A percentile compares a stretch with the other conserved stretches of the same genome.
These are phyloP conservation scores for Suillus occidentalis DNA, from an alignment of 768 basidiomycete species.

Conservation along the genomic window DNA sequence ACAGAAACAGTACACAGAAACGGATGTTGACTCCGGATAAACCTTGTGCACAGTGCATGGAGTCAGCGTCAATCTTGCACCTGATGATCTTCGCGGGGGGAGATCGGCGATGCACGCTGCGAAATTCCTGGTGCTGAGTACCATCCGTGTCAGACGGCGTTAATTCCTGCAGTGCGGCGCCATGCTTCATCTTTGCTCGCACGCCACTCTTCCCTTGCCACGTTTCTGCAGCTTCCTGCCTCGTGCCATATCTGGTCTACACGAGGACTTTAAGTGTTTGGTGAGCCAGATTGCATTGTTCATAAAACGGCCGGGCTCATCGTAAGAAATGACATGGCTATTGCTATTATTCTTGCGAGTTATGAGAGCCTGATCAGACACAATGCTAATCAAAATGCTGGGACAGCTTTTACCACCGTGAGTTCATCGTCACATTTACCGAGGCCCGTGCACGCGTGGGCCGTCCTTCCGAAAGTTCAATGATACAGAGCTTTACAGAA, in stretches of 20 bases:
- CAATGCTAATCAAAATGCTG: neutral
- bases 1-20: neutral
- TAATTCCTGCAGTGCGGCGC: neutral
- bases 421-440: neutral
- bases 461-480: neutral
- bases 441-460: neutral
- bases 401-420: neutral
- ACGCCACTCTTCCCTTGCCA: slow-evolving; percentile 10
- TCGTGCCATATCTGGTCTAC: slow-evolving; percentile 14
- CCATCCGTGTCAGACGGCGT: neutral
- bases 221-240: slow-evolving; percentile 11
- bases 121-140: neutral
- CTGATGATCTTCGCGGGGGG: neutral
- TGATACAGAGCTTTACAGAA: neutral
- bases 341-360: neutral
- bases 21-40: neutral
- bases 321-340: neutral
- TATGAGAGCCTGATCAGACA: neutral
- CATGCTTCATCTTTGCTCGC: neutral
- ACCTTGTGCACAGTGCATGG: neutral
- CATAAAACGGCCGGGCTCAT: neutral
- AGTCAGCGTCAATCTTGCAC: neutral
- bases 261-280: slow-evolving; percentile 1
- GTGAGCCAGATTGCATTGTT: neutral
- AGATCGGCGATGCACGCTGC: neutral